These are phyloP conservation scores for Eutrema heterophyllum DNA, from an alignment of 345 rosid species.

Conservation along the genomic window DNA sequence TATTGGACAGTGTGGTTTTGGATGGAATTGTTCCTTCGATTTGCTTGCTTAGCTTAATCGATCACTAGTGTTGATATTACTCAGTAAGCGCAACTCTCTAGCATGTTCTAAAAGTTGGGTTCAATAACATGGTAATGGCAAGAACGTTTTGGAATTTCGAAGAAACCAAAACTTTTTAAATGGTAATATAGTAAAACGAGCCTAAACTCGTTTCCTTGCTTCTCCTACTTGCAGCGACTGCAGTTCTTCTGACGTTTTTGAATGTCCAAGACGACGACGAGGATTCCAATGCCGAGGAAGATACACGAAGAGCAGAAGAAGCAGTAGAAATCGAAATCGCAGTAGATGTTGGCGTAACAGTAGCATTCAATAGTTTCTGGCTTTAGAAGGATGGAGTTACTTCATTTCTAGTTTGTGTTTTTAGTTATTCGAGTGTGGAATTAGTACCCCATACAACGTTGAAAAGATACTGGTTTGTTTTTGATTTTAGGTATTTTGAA, in stretches of 20 bases:
- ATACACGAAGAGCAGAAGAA: too few relatives aligned
- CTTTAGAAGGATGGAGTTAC: too few relatives aligned
- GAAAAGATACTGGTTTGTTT: too few relatives aligned
- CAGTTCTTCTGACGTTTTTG: slow-evolving; percentile 49
- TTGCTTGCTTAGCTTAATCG: not conserved
- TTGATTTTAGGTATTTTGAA: too few relatives aligned
- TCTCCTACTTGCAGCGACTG: slow-evolving; percentile 56
- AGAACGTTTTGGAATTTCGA: not conserved
- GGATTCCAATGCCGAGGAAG: too few relatives aligned
- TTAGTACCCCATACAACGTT: too few relatives aligned
- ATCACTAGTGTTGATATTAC: not conserved
- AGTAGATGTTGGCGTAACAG: too few relatives aligned
- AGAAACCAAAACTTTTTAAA: not conserved
- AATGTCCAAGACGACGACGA: too few relatives aligned
- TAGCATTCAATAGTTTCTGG: too few relatives aligned
- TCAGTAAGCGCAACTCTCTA: not conserved
- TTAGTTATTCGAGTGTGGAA: too few relatives aligned
- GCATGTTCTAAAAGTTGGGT: not conserved
- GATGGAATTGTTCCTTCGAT: not conserved
- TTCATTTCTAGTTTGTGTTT: too few relatives aligned
- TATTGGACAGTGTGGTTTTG: slow-evolving; percentile 61
- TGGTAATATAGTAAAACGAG: not conserved
- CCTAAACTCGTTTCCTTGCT: slow-evolving; percentile 1
- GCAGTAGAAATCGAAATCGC: too few relatives aligned
- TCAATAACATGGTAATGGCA: not conserved